Evolutionary conservation across 2,329 filamentous ascomycete species (phyloP), one percentile per base, ranked within the genome.

Genomic region (Colletotrichum scovillei): DNA sequence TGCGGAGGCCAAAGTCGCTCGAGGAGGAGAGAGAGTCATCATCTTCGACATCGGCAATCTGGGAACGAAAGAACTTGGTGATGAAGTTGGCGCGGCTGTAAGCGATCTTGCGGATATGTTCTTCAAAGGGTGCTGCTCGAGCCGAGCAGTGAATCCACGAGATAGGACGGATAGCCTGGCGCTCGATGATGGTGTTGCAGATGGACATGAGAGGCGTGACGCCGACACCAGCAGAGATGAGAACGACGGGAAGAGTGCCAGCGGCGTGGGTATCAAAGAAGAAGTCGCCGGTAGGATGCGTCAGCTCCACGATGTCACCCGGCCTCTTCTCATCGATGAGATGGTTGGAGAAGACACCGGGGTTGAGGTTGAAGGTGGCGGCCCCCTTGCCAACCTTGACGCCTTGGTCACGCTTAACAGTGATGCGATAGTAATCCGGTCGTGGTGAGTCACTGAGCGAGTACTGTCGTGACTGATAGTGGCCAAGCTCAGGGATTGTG

Each of bases 401-500:
- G 22, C 90, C 91, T 2, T 84, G 80, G 78, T 94, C 92, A 72
- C 87, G 89, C 86, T 94, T 94, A 69, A 95, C 88, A 63, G 88
- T 93, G 82, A 95, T 92, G 35, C 93, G 89, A 81, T 93, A 93
- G 81, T 91, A 89, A 63, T 89, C 86, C 9, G 87, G 82, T 2
- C 85, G 84, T 2, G 91, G 92, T 63, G 89, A 86, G 75, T 94
- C 92, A 77, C 89, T 92, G 74, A 95, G 86, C 30, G 92, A 93
- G 82, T 94, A 95, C 81, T 95, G 93, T 38, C 93, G 86, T 22
- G 90, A 87, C 81, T 95, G 93, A 75, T 86, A 82, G 79, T 90
- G 88, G 28, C 88, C 88, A 74, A 89, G 84, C 0, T 85, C 83
- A 1, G 89, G 88, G 0, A 93, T 87, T 63, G 87, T 84, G 8